phyloP scores from a whole-genome alignment of 345 rosid genomes.

The Abelmoschus esculentus region DNA sequence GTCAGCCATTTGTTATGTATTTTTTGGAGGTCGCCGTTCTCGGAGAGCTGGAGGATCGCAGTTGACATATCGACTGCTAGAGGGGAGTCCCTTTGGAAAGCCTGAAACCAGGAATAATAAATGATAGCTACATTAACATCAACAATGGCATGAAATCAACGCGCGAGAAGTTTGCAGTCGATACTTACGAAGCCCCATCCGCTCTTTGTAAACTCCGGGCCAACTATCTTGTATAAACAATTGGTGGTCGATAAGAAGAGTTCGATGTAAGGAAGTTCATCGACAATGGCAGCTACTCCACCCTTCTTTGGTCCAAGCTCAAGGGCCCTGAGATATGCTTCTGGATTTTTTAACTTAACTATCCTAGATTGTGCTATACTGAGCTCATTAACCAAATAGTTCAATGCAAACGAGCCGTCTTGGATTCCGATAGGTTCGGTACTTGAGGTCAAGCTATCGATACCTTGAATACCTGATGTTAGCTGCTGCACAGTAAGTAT shows the following conservation, averaged over 20 bases:
- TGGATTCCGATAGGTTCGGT: constrained; percentile 76
- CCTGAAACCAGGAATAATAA: constrained; percentile 33
- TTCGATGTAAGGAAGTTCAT: constrained; percentile 88
- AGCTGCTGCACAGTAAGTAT: constrained; percentile 88
- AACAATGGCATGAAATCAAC: too few species aligned
- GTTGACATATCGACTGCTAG: constrained; percentile 87
- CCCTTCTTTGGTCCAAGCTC: constrained; percentile 50
- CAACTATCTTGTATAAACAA: constrained; percentile 66
- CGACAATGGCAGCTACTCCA: constrained; percentile 88
- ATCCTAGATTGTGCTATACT: constrained; percentile 65
- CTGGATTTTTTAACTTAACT: constrained; percentile 37
- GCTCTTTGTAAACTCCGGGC: constrained; percentile 79
- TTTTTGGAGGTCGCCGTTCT: constrained; percentile 74
- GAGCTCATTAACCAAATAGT: constrained; percentile 71
- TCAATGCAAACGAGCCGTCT: constrained; percentile 77
- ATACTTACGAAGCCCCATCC: constrained; percentile 99
- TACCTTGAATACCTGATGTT: constrained; percentile 70
- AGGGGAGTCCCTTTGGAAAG: constrained; percentile 89
- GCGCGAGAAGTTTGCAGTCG: too few species aligned
- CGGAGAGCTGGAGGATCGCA: constrained; percentile 76
- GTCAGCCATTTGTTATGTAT: constrained; percentile 76
- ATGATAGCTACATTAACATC: too few species aligned
- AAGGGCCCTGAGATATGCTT: constrained; percentile 50
- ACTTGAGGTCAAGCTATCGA: constrained; percentile 58
- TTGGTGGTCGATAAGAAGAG: constrained; percentile 55